These are phyloP conservation scores for Stagonosporopsis rhizophila DNA, from an alignment of 2,329 filamentous ascomycete species.

Conservation along the genomic window DNA sequence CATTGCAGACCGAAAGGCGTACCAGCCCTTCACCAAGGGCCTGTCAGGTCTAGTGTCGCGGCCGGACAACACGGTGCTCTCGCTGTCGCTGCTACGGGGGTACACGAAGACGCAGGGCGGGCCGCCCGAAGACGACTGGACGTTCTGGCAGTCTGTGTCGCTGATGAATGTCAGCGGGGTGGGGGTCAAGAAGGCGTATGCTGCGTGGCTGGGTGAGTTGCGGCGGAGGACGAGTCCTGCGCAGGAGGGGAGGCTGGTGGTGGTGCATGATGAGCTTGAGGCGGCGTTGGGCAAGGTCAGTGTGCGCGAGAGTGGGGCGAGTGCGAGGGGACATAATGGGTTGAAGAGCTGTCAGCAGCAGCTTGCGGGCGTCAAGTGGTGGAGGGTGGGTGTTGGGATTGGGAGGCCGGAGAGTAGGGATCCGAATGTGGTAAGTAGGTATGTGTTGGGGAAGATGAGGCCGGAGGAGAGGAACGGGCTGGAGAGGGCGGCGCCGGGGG, in stretches of 20 bases:
- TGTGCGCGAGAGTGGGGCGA: constrained; percentile 65
- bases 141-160: constrained; percentile 75
- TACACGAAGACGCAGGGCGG: constrained; percentile 20
- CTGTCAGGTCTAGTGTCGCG: constrained; percentile 40
- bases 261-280: constrained; percentile 92
- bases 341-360: constrained; percentile 51
- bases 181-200: constrained; percentile 72
- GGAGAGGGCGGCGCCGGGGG: constrained; percentile 56
- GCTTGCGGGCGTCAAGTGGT: constrained; percentile 50
- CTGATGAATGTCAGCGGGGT: constrained; percentile 86
- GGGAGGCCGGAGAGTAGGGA: constrained; percentile 78
- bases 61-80: constrained; percentile 35
- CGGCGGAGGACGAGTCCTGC: constrained; percentile 11
- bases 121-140: constrained; percentile 55
- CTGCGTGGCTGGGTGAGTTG: constrained; percentile 52
- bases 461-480: constrained; percentile 50
- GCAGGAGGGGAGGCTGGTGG: constrained; percentile 64
- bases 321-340: constrained; percentile 55
- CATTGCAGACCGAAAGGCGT: constrained; percentile 34
- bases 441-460: constrained; percentile 76
- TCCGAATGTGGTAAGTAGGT: constrained; percentile 70
- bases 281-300: constrained; percentile 71
- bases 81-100: constrained; percentile 57
- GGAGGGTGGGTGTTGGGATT: constrained; percentile 82
- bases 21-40: constrained; percentile 38